phyloP scores from a whole-genome alignment of 805 yeast species.

The Yamadazyma sp. region DNA sequence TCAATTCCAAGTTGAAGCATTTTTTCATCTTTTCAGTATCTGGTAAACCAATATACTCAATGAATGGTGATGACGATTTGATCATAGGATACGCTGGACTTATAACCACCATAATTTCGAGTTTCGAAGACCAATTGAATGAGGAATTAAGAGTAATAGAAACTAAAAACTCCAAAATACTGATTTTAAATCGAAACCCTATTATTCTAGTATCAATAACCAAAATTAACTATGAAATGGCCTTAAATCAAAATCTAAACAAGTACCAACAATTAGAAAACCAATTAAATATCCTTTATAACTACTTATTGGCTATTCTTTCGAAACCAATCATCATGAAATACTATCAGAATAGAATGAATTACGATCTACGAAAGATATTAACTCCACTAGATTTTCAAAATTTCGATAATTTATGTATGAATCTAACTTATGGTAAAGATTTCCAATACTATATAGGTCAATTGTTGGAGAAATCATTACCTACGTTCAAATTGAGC shows the following conservation, averaged over 20 bases:
- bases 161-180: constrained; percentile 48
- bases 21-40: constrained; percentile 78
- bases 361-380: constrained; percentile 76
- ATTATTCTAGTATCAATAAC: constrained; percentile 72
- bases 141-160: constrained; percentile 49
- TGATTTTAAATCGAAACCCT: constrained; percentile 63
- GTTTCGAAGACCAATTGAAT: constrained; percentile 48
- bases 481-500: constrained; percentile 38
- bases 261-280: constrained; percentile 20
- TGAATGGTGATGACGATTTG: constrained; percentile 68
- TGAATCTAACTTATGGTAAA: constrained; percentile 33
- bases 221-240: constrained; percentile 43
- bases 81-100: constrained; percentile 74
- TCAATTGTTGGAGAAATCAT: constrained; percentile 21
- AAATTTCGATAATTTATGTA: constrained; percentile 59
- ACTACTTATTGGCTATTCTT: constrained; percentile 75
- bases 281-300: constrained; percentile 71
- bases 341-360: constrained; percentile 67
- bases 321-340: constrained; percentile 75
- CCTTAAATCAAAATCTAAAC: constrained; percentile 13
- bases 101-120: constrained; percentile 73
- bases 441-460: constrained; percentile 25
- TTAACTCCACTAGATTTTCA: constrained; percentile 72
- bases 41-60: constrained; percentile 83
- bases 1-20: constrained; percentile 52